Conservation (phyloP, 2,329 filamentous ascomycete species). For the Xylaria polymorpha region DNA sequence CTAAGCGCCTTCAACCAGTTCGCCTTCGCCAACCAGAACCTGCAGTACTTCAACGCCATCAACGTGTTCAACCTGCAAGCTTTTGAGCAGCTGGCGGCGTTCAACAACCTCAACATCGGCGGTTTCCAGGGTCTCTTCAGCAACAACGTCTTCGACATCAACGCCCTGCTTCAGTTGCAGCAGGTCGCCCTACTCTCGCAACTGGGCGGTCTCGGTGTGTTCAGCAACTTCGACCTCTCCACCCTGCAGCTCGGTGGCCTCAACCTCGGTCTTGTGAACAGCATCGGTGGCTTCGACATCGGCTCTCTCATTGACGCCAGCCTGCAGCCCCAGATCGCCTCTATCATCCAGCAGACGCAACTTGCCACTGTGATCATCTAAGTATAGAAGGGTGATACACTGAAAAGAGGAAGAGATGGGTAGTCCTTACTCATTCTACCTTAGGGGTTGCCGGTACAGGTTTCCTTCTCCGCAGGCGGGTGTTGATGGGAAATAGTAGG, state of each 20-base stretch:
- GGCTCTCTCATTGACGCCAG: conserved; percentile 48
- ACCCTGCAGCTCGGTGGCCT: conserved; percentile 57
- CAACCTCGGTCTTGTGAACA: conserved; percentile 55
- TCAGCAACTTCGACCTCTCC: conserved; percentile 60
- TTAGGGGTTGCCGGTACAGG: conserved; percentile 25
- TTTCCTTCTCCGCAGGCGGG: conserved; percentile 35
- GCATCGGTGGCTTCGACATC: conserved; percentile 51
- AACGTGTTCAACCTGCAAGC: conserved; percentile 49
- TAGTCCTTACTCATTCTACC: conserved; percentile 14
- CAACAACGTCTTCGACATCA: conserved; percentile 61
- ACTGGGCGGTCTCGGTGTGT: conserved; percentile 55
- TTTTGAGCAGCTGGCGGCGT: conserved; percentile 53
- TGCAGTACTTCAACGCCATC: conserved; percentile 52
- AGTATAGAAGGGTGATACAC: neutral
- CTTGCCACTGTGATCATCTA: conserved; percentile 30
- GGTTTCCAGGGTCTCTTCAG: conserved; percentile 55
- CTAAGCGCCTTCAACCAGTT: conserved; percentile 52
- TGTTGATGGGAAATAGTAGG: conserved; percentile 28
- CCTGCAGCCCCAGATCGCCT: conserved; percentile 50
- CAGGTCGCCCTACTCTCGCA: conserved; percentile 49
- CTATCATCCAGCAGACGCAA: conserved; percentile 46
- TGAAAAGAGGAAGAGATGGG: conserved; percentile 14
- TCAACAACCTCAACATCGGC: conserved; percentile 51
- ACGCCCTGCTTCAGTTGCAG: conserved; percentile 58
- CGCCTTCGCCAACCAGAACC: conserved; percentile 52